Percentiles rank a stretch among this genome's conserved stretches.
Conservation (phyloP, 2,329 filamentous ascomycete species). For the Aureobasidium mangrovei region DNA sequence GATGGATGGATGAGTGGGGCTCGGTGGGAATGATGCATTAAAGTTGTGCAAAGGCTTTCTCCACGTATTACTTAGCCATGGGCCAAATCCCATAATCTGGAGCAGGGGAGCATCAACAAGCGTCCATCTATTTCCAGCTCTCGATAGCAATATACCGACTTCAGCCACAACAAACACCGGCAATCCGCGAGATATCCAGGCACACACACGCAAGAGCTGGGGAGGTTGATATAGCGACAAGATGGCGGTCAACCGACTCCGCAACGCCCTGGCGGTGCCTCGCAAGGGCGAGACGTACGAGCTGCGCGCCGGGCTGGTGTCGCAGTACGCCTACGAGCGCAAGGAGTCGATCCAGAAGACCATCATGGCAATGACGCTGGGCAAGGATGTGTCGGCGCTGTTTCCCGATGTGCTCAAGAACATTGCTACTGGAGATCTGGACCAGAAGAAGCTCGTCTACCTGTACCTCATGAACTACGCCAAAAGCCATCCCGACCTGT, state of each 20-base stretch:
- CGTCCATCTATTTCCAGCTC: background rate
- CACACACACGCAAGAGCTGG: background rate
- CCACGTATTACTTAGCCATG: background rate
- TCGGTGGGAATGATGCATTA: background rate
- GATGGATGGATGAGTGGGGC: too few relatives aligned
- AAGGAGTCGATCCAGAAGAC: conserved; percentile 99
- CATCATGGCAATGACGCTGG: conserved; percentile 99
- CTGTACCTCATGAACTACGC: conserved; percentile 99
- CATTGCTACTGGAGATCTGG: conserved; percentile 86
- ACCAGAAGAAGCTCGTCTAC: conserved; percentile 99
- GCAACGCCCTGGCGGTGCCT: conserved; percentile 84
- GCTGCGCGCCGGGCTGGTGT: conserved; percentile 85
- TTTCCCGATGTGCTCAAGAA: conserved; percentile 99
- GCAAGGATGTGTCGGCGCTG: conserved; percentile 94
- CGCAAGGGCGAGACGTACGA: conserved; percentile 98
- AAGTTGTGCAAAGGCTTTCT: conserved; percentile 3
- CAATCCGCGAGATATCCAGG: background rate
- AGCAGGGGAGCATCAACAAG: conserved; percentile 11
- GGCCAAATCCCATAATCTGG: background rate
- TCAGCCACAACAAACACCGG: background rate
- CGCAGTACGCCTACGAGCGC: conserved; percentile 96
- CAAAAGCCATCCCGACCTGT: conserved; percentile 96
- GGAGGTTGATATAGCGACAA: conserved; percentile 15
- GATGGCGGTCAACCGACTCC: conserved; percentile 95
- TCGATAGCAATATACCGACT: background rate